Conservation (phyloP, 805 yeast genomes). For the Wickerhamomyces mucosus region DNA sequence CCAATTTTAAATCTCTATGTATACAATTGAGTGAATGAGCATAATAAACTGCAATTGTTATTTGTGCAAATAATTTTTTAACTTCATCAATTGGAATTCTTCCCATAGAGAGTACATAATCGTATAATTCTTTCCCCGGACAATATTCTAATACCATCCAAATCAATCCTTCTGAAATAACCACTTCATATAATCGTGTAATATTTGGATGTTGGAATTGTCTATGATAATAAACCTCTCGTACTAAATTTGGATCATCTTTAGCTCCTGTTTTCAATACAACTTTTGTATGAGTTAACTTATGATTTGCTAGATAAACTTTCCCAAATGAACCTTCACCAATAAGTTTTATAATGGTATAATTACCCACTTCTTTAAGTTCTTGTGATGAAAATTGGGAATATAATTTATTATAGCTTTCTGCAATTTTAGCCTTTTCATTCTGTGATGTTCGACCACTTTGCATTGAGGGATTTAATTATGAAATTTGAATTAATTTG, state of each 20-base stretch:
- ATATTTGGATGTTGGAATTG: constrained; percentile 80
- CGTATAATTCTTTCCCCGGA: constrained; percentile 69
- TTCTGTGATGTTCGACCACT: constrained; percentile 13
- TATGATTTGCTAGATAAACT: constrained; percentile 78
- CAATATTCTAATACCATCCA: constrained; percentile 92
- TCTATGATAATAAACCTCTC: constrained; percentile 84
- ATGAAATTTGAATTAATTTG: no score
- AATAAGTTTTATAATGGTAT: constrained; percentile 58
- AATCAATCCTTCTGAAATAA: constrained; percentile 67
- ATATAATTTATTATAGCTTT: constrained; percentile 54
- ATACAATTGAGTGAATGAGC: constrained; percentile 72
- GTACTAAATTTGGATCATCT: constrained; percentile 74
- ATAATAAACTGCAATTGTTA: constrained; percentile 48
- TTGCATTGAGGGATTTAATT: no score
- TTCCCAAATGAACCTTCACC: constrained; percentile 94
- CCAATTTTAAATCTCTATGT: constrained; percentile 80
- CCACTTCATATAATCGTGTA: constrained; percentile 76
- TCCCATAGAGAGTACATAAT: constrained; percentile 45
- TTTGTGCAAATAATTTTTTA: constrained; percentile 49
- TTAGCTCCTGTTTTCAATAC: constrained; percentile 77
- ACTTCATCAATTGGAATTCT: constrained; percentile 43
- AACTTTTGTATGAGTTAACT: constrained; percentile 62
- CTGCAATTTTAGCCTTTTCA: constrained; percentile 35
- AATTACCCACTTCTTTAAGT: constrained; percentile 69
- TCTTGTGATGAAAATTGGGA: constrained; percentile 36